Conservation (phyloP, 257 asterid genomes). For the Anisodus acutangulus region DNA sequence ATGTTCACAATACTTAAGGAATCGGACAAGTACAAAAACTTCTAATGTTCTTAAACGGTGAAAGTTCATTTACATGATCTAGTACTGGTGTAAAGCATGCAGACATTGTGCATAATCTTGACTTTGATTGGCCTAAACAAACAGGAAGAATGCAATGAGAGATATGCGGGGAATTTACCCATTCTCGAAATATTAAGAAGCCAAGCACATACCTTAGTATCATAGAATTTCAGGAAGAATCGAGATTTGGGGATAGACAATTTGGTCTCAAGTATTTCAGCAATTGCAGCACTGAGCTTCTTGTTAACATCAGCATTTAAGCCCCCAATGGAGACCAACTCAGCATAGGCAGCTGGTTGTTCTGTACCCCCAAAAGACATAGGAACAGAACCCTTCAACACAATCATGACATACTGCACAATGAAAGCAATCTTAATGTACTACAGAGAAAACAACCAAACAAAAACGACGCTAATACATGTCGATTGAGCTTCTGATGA, state of each 20-base stretch:
- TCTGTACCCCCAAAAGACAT: conserved; percentile 93
- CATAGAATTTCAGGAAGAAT: conserved; percentile 91
- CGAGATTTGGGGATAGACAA: conserved; percentile 76
- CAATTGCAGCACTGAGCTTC: conserved; percentile 86
- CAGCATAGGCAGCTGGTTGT: conserved; percentile 89
- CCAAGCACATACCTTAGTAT: conserved; percentile 65
- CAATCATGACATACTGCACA: conserved; percentile 90
- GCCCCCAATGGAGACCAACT: conserved; percentile 87
- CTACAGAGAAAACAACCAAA: conserved; percentile 10
- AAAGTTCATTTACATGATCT: conserved; percentile 64
- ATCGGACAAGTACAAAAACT: conserved; percentile 25
- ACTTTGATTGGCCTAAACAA: conserved; percentile 81
- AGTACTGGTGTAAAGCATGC: conserved; percentile 87
- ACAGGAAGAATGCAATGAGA: conserved; percentile 72
- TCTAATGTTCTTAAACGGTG: conserved; percentile 43
- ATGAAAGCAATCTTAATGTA: conserved; percentile 12
- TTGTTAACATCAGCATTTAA: conserved; percentile 77
- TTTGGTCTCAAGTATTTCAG: conserved; percentile 76
- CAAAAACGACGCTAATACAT: neutral
- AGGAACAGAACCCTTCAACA: conserved; percentile 93
- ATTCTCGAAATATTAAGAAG: conserved; percentile 28
- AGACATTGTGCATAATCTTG: conserved; percentile 91
- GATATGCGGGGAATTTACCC: conserved; percentile 37
- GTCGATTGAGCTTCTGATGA: conserved; percentile 16
- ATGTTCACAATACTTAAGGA: neutral